Percentiles rank a stretch among this genome's conserved stretches.
phyloP scores from a whole-genome alignment of 257 asterid species.

The Handroanthus guayacan region DNA sequence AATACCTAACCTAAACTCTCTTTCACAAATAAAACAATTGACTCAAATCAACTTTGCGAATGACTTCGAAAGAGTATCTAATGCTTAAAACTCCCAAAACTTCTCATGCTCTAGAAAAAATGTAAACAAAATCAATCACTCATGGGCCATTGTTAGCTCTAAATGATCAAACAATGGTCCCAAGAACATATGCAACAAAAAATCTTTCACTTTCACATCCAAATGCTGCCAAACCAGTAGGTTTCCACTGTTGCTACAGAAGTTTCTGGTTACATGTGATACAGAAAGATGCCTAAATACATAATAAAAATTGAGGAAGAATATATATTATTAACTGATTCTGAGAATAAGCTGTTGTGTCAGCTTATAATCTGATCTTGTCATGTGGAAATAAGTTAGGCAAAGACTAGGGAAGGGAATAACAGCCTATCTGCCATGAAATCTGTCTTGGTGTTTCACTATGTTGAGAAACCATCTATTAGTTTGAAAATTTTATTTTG shows the following conservation, averaged over 20 bases:
- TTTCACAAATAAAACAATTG: neutral
- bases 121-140: neutral
- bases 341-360: neutral
- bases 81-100: neutral
- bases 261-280: neutral
- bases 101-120: neutral
- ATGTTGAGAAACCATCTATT: neutral
- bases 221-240: constrained; percentile 11
- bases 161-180: constrained; percentile 18
- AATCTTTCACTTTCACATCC: neutral
- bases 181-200: neutral
- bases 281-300: neutral
- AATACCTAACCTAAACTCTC: too few relatives aligned
- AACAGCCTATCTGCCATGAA: neutral
- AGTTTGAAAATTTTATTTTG: neutral
- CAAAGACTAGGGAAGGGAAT: neutral
- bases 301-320: neutral
- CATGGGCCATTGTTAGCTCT: neutral
- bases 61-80: neutral
- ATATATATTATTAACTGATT: neutral
- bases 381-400: constrained; percentile 8
- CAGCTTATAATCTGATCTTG: constrained; percentile 5
- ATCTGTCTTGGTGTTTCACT: neutral
- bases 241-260: neutral
- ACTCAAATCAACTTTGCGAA: neutral